Percentiles rank a stretch among this genome's conserved stretches.
Conservation (phyloP, 2,329 filamentous ascomycete genomes). For the Teratosphaeria viscida region DNA sequence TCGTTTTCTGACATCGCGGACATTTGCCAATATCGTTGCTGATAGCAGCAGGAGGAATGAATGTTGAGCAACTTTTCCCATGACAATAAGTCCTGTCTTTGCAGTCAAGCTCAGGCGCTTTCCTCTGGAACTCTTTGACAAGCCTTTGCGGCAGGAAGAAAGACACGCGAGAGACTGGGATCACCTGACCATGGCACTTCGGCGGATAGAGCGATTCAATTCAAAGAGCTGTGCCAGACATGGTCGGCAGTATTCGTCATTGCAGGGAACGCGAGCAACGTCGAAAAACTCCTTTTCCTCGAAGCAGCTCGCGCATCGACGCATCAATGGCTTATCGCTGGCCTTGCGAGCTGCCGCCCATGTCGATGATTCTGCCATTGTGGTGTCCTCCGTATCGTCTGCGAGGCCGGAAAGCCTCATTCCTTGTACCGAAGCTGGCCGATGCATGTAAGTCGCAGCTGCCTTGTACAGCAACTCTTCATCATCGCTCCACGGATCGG, state of each 20-base stretch:
- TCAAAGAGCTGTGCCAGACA: slow-evolving; percentile 41
- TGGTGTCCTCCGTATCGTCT: slow-evolving; percentile 9
- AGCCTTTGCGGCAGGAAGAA: slow-evolving; percentile 30
- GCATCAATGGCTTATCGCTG: slow-evolving; percentile 1
- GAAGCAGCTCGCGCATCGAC: slow-evolving; percentile 19
- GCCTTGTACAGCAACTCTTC: slow-evolving; percentile 13
- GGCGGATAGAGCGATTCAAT: slow-evolving; percentile 45
- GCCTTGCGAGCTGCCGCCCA: slow-evolving; percentile 10
- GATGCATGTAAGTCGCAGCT: slow-evolving; percentile 13
- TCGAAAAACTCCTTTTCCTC: slow-evolving; percentile 22
- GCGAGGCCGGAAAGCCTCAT: background rate
- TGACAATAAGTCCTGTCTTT: slow-evolving; percentile 44
- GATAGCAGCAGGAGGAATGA: slow-evolving; percentile 33
- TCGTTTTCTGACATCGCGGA: slow-evolving; percentile 30
- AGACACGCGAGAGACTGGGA: slow-evolving; percentile 28
- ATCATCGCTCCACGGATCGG: slow-evolving; percentile 9
- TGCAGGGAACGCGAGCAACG: slow-evolving; percentile 19
- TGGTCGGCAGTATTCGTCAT: slow-evolving; percentile 42
- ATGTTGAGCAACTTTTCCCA: slow-evolving; percentile 32
- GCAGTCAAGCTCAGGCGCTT: slow-evolving; percentile 40
- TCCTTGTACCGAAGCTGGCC: background rate
- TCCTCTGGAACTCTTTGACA: slow-evolving; percentile 30
- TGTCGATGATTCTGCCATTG: slow-evolving; percentile 10
- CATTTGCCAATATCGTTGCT: slow-evolving; percentile 32
- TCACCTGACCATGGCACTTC: slow-evolving; percentile 38